phyloP scores from a whole-genome alignment of 164 flowering plant species.

The Piper longum region DNA sequence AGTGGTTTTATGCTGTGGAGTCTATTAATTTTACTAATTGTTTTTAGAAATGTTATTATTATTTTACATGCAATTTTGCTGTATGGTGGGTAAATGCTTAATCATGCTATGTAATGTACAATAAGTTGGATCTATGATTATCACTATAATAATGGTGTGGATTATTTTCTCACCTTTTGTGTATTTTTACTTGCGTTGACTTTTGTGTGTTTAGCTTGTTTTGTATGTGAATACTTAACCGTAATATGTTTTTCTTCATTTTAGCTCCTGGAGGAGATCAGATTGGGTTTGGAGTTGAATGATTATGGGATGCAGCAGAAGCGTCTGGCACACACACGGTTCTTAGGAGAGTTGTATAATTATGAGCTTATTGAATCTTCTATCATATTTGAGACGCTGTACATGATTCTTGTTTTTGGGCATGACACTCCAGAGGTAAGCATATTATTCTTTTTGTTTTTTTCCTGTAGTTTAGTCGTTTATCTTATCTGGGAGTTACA shows the following conservation, averaged over 20 bases:
- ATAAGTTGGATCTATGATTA: too few relatives aligned
- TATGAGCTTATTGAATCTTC: slow-evolving; percentile 93
- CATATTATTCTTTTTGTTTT: background rate
- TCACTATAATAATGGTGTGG: too few relatives aligned
- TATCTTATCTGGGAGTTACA: background rate
- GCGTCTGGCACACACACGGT: slow-evolving; percentile 85
- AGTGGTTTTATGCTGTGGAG: too few relatives aligned
- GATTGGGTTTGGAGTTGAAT: slow-evolving; percentile 78
- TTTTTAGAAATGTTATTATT: too few relatives aligned
- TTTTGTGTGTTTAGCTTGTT: background rate
- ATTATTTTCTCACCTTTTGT: too few relatives aligned
- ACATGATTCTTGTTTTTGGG: slow-evolving; percentile 77
- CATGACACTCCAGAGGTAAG: slow-evolving; percentile 88
- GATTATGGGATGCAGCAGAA: slow-evolving; percentile 91
- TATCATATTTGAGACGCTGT: slow-evolving; percentile 84
- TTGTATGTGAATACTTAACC: background rate
- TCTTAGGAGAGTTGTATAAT: slow-evolving; percentile 96
- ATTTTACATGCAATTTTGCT: too few relatives aligned
- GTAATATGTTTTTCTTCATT: slow-evolving; percentile 1
- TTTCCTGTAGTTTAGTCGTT: background rate
- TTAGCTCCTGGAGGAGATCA: slow-evolving; percentile 90
- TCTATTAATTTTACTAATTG: too few relatives aligned
- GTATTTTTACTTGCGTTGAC: too few relatives aligned
- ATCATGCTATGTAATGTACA: too few relatives aligned
- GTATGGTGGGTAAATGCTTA: too few relatives aligned